A percentile compares a stretch with the other conserved stretches of the same genome.
Evolutionary conservation across 495 filamentous ascomycete genomes (phyloP).

Genomic region (Beverwykella pulmonaria): DNA sequence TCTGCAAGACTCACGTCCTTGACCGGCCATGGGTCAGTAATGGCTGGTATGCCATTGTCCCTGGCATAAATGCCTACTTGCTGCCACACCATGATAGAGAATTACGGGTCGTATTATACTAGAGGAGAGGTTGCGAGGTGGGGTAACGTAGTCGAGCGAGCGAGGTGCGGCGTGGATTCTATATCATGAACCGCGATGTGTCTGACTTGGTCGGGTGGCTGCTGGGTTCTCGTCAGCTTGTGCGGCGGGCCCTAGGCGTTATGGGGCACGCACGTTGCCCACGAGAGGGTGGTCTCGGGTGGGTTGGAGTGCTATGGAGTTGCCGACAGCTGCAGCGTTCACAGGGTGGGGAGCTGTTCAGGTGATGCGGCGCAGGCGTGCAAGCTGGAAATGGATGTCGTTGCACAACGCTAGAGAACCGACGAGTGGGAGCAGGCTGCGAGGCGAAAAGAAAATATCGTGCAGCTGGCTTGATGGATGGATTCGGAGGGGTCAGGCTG

Average conservation of each 20-base stretch:
- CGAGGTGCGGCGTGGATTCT: slow-evolving; percentile 5
- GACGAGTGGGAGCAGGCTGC: slow-evolving; percentile 2
- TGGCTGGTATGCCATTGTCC: slow-evolving; percentile 27
- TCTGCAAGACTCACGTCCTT: slow-evolving; percentile 53
- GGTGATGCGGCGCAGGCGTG: slow-evolving; percentile 32
- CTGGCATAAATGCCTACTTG: slow-evolving; percentile 20
- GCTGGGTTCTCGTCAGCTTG: slow-evolving; percentile 4
- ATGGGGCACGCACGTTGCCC: background rate
- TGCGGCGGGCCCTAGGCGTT: background rate
- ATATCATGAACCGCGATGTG: slow-evolving; percentile 16
- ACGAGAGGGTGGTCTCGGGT: slow-evolving; percentile 1
- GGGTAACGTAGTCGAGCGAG: slow-evolving; percentile 11
- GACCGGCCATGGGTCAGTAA: slow-evolving; percentile 40
- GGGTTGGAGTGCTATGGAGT: slow-evolving; percentile 11
- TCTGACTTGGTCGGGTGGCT: background rate
- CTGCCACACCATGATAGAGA: slow-evolving; percentile 22
- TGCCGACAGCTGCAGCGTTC: slow-evolving; percentile 3
- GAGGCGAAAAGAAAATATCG: slow-evolving; percentile 3
- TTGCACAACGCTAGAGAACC: slow-evolving; percentile 27
- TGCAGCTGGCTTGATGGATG: background rate
- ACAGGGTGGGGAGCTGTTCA: slow-evolving; percentile 19
- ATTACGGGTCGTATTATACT: background rate
- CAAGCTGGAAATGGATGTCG: slow-evolving; percentile 10
- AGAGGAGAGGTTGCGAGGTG: background rate
- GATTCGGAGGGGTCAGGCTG: background rate